Percentiles rank a stretch among this genome's conserved stretches.
Conservation (phyloP, 2,329 filamentous ascomycete species). For the Pseudogymnoascus sp. region DNA sequence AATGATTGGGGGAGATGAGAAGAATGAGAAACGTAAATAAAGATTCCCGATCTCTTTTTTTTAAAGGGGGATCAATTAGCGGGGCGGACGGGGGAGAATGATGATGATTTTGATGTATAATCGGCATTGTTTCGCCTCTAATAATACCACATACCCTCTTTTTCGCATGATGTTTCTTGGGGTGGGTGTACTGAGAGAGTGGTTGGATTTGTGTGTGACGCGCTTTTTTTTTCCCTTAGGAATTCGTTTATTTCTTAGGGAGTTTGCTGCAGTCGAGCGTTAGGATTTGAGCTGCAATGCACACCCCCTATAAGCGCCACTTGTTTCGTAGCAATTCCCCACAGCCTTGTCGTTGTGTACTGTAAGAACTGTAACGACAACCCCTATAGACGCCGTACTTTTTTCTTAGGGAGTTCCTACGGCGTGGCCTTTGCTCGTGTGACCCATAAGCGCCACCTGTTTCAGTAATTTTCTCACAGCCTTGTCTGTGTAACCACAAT, state of each 20-base stretch:
- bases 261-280: not conserved
- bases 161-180: not conserved
- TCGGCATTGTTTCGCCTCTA: conserved; percentile 11
- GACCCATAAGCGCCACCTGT: not conserved
- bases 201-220: not conserved
- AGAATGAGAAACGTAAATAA: not conserved
- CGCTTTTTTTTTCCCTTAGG: not conserved
- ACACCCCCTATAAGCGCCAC: too few relatives aligned
- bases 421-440: too few relatives aligned
- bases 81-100: not conserved
- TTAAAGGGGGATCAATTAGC: not conserved
- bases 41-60: conserved; percentile 8
- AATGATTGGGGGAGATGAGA: not conserved
- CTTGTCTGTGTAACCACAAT: not conserved
- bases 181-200: not conserved
- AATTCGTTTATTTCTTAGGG: not conserved
- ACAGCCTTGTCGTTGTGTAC: not conserved
- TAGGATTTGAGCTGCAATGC: too few relatives aligned
- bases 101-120: conserved; percentile 11
- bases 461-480: not conserved
- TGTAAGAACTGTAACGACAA: not conserved
- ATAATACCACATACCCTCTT: conserved; percentile 10
- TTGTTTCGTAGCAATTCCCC: too few relatives aligned
- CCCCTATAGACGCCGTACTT: not conserved
- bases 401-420: not conserved